Evolutionary conservation across 108 stramenopile genomes (phyloP).

Genomic region (Skeletonema costatum): DNA sequence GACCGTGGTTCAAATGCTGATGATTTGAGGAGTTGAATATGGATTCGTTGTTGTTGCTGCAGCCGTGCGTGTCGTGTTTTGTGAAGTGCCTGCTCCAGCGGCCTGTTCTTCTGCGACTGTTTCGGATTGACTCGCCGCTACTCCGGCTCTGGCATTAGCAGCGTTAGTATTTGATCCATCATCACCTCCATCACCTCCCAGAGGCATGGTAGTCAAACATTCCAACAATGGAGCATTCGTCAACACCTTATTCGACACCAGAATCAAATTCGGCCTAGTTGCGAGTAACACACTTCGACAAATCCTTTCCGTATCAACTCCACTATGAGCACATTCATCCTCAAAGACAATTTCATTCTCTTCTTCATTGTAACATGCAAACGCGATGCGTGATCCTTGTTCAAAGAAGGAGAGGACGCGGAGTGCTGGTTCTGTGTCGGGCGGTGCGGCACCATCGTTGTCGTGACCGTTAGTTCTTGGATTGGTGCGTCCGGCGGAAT

Average conservation of each 20-base stretch:
- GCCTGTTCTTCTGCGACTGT: background rate
- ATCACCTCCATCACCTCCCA: conserved; percentile 2
- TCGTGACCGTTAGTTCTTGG: conserved; percentile 2
- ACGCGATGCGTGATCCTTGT: conserved; percentile 67
- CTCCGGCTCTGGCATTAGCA: background rate
- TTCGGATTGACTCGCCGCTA: background rate
- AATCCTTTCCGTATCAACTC: conserved; percentile 55
- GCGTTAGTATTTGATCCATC: background rate
- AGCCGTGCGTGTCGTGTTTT: background rate
- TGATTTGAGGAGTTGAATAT: conserved; percentile 79
- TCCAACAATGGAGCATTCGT: conserved; percentile 51
- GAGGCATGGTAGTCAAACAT: conserved; percentile 41
- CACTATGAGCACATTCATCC: conserved; percentile 37
- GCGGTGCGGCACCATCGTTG: conserved; percentile 18
- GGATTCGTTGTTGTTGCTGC: conserved; percentile 43
- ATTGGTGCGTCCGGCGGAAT: background rate
- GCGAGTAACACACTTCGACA: conserved; percentile 56
- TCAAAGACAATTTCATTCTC: conserved; percentile 76
- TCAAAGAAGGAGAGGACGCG: conserved; percentile 65
- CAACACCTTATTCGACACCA: conserved; percentile 57
- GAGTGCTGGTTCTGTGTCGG: conserved; percentile 54
- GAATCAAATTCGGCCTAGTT: conserved; percentile 65
- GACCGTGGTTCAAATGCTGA: conserved; percentile 66
- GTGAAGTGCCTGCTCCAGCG: background rate
- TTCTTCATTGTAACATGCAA: conserved; percentile 80